Conservation (phyloP, 176 grass and related monocot species). For the Luzula sylvatica region DNA sequence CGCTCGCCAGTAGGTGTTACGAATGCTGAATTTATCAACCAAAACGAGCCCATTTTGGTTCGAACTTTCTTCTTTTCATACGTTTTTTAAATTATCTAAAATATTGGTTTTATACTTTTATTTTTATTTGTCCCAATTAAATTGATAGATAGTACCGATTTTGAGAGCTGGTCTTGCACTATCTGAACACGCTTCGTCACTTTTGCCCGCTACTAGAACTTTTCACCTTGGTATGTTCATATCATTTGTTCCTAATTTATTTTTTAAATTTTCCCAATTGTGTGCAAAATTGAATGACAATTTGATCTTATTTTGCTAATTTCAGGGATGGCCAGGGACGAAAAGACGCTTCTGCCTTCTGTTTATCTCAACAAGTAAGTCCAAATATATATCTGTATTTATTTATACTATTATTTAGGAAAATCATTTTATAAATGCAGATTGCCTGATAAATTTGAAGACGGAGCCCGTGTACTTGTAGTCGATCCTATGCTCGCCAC, state of each 20-base stretch:
- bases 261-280: conserved; percentile 6
- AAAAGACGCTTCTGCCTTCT: conserved; percentile 52
- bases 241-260: background rate
- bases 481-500: conserved; percentile 82
- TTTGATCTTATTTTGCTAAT: conserved; percentile 16
- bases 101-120: background rate
- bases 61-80: conserved; percentile 17
- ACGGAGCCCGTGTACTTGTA: conserved; percentile 37
- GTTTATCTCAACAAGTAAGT: conserved; percentile 72
- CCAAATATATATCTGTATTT: background rate
- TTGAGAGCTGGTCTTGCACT: conserved; percentile 62
- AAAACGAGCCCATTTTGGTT: conserved; percentile 54
- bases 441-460: conserved; percentile 52
- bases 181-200: conserved; percentile 38
- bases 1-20: conserved; percentile 33
- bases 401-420: background rate
- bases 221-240: conserved; percentile 40
- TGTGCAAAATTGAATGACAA: background rate
- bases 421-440: conserved; percentile 24
- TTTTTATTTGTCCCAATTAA: background rate
- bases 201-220: conserved; percentile 62
- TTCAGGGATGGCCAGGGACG: conserved; percentile 60
- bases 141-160: conserved; percentile 52
- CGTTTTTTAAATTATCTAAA: conserved; percentile 2
- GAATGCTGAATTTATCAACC: conserved; percentile 43